Evolutionary conservation across 345 rosid genomes (phyloP).

Genomic region (Sapria himalayana): DNA sequence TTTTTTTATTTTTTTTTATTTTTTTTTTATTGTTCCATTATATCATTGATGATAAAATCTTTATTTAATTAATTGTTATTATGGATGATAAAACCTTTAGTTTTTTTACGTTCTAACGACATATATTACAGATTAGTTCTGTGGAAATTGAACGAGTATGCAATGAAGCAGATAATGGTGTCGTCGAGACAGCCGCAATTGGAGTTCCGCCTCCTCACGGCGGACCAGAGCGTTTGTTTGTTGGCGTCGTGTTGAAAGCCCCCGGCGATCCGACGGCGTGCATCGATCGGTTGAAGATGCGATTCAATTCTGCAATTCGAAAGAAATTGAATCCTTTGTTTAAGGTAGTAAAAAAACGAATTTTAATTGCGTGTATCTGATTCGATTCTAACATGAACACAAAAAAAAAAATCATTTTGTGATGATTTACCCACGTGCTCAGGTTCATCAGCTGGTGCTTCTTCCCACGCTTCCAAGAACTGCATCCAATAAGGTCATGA

Average conservation of each 20-base stretch:
- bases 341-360: constrained; percentile 55
- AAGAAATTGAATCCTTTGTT: constrained; percentile 80
- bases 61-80: too few relatives aligned
- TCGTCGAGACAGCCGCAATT: constrained; percentile 86
- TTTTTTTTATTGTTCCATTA: too few relatives aligned
- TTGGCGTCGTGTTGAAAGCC: constrained; percentile 55
- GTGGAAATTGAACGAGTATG: constrained; percentile 80
- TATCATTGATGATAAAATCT: too few relatives aligned
- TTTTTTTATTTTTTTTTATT: too few relatives aligned
- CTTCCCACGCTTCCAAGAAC: constrained; percentile 65
- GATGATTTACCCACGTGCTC: constrained; percentile 5
- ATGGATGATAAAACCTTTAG: too few relatives aligned
- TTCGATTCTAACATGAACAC: too few relatives aligned
- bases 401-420: too few relatives aligned
- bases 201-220: constrained; percentile 83
- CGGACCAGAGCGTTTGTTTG: constrained; percentile 69
- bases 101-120: too few relatives aligned
- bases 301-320: constrained; percentile 69
- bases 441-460: constrained; percentile 47
- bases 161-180: constrained; percentile 33
- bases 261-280: constrained; percentile 12
- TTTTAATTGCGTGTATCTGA: too few relatives aligned
- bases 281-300: constrained; percentile 29
- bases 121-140: constrained; percentile 90
- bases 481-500: constrained; percentile 85